Evolutionary conservation across 176 grass and related monocot genomes (phyloP).

Genomic region (Poa annua): DNA sequence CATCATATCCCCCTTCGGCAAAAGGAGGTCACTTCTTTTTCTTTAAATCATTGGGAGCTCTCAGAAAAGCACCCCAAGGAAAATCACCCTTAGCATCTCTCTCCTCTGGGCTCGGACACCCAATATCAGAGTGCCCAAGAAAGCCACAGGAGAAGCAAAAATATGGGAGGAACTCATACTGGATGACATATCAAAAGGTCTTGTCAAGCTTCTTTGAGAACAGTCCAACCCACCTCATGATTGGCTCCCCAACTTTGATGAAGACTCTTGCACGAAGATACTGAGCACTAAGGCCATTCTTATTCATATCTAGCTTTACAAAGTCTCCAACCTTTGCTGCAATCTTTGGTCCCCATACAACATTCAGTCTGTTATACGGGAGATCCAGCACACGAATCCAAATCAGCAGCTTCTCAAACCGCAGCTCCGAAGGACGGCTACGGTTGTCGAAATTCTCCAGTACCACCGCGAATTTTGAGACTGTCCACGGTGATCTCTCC

Average conservation of each 20-base stretch:
- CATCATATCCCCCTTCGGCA: no score
- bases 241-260: neutral
- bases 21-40: no score
- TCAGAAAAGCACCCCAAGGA: no score
- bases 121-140: no score
- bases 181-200: neutral
- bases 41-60: no score
- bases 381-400: neutral
- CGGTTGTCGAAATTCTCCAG: neutral
- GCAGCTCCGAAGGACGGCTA: no score
- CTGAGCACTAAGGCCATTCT: neutral
- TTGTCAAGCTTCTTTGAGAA: neutral
- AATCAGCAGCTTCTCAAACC: neutral
- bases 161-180: no score
- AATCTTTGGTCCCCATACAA: neutral
- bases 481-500: no score
- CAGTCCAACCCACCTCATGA: neutral
- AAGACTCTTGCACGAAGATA: neutral
- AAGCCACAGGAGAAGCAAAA: no score
- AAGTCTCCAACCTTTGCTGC: neutral
- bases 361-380: neutral
- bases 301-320: neutral
- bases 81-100: no score
- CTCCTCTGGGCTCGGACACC: no score
- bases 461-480: neutral